Percentiles rank a stretch among this genome's conserved stretches.
These are phyloP conservation scores for Mimosa pudica DNA, from an alignment of 306 rosid genomes.

Conservation along the genomic window DNA sequence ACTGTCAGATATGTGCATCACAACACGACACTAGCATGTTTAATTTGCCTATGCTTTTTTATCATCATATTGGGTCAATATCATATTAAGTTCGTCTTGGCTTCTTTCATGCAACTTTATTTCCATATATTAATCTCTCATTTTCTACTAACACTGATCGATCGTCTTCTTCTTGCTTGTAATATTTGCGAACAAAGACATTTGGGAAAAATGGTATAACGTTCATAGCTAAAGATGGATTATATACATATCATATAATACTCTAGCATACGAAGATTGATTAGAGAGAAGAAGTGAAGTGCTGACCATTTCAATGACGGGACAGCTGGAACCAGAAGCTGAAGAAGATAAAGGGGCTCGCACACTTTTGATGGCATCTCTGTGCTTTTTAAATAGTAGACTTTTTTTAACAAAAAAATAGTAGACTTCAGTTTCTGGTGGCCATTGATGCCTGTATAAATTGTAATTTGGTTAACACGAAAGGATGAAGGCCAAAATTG, in stretches of 20 bases:
- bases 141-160: background rate
- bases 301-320: constrained; percentile 71
- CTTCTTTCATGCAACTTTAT: background rate
- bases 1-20: background rate
- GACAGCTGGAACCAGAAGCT: constrained; percentile 59
- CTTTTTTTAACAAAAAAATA: no score
- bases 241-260: no score
- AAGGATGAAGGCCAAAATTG: background rate
- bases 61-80: background rate
- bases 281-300: constrained; percentile 64
- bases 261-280: constrained; percentile 52
- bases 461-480: background rate
- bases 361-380: constrained; percentile 78
- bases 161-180: background rate
- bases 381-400: constrained; percentile 46
- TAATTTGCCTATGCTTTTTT: background rate
- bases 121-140: background rate
- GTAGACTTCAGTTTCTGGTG: constrained; percentile 64
- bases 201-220: background rate
- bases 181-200: background rate
- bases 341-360: constrained; percentile 73
- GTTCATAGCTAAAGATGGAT: background rate
- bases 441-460: constrained; percentile 52
- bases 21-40: background rate
- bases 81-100: background rate